Percentiles rank a stretch among this genome's conserved stretches.
These are phyloP conservation scores for Ophiocordyceps camponoti-saundersi DNA, from an alignment of 2,329 filamentous ascomycete genomes.

Conservation along the genomic window DNA sequence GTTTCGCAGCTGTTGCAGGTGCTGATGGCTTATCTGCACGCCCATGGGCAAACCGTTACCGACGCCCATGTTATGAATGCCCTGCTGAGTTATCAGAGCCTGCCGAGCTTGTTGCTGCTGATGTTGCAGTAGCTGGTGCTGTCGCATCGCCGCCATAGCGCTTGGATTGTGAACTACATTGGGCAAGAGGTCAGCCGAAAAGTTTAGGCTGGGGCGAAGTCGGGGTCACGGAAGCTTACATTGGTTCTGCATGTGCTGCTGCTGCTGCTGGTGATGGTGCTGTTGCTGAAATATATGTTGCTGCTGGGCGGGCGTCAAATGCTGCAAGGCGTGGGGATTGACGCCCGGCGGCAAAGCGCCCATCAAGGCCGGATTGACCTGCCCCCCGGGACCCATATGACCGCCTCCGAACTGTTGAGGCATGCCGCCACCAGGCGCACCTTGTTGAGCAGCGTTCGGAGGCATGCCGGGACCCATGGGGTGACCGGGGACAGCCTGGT, in stretches of 20 bases:
- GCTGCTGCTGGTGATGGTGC: slow-evolving; percentile 13
- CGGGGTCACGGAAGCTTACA: slow-evolving; percentile 9
- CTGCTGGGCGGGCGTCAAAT: slow-evolving; percentile 45
- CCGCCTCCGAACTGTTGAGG: slow-evolving; percentile 45
- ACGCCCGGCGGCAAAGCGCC: slow-evolving; percentile 55
- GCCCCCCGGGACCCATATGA: slow-evolving; percentile 54
- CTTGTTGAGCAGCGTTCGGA: slow-evolving; percentile 54
- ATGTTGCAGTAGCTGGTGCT: slow-evolving; percentile 41
- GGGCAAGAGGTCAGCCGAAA: neutral
- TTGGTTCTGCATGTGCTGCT: slow-evolving; percentile 17
- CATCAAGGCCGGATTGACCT: slow-evolving; percentile 65
- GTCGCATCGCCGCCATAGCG: slow-evolving; percentile 26
- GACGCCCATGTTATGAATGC: slow-evolving; percentile 30
- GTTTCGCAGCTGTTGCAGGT: slow-evolving; percentile 32
- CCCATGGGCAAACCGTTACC: slow-evolving; percentile 31
- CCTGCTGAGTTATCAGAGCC: slow-evolving; percentile 35
- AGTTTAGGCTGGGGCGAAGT: neutral
- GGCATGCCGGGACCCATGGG: slow-evolving; percentile 45
- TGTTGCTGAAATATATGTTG: slow-evolving; percentile 40
- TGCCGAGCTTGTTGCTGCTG: slow-evolving; percentile 35
- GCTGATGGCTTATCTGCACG: slow-evolving; percentile 31
- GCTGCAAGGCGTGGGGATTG: slow-evolving; percentile 52
- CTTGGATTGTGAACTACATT: slow-evolving; percentile 17
- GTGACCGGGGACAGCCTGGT: slow-evolving; percentile 51
- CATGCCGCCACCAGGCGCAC: slow-evolving; percentile 45